A percentile compares a stretch with the other conserved stretches of the same genome.
These are phyloP conservation scores for Talaromyces ruber DNA, from an alignment of 495 filamentous ascomycete genomes.

Conservation along the genomic window DNA sequence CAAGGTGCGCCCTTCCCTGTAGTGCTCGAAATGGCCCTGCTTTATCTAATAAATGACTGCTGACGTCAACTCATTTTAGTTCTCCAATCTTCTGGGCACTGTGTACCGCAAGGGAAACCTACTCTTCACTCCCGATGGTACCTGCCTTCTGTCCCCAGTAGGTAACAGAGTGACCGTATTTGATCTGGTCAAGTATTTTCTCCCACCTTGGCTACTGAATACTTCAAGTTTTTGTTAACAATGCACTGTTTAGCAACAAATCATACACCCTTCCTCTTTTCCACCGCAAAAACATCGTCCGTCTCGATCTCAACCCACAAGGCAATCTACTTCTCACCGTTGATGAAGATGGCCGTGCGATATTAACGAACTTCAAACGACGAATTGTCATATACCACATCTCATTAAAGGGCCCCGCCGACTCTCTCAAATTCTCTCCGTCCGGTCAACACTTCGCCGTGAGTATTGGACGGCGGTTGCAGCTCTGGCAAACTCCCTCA, in stretches of 20 bases:
- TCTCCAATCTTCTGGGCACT: constrained; percentile 91
- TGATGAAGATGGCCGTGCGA: constrained; percentile 89
- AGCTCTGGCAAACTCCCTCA: constrained; percentile 92
- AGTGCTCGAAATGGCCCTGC: too few species aligned
- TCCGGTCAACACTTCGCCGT: constrained; percentile 86
- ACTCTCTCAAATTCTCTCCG: constrained; percentile 84
- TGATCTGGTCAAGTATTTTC: constrained; percentile 78
- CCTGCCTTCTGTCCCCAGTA: constrained; percentile 90
- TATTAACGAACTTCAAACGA: constrained; percentile 80
- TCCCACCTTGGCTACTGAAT: too few species aligned
- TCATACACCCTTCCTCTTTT: constrained; percentile 91
- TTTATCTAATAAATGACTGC: background rate
- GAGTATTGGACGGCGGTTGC: constrained; percentile 71
- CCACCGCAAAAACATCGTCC: constrained; percentile 85
- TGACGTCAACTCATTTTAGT: constrained; percentile 37
- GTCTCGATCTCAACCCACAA: constrained; percentile 76
- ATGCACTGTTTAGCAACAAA: constrained; percentile 59
- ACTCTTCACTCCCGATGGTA: constrained; percentile 93
- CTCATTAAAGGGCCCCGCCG: constrained; percentile 76
- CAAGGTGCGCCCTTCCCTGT: constrained; percentile 45
- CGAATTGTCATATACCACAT: constrained; percentile 86
- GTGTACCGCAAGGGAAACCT: constrained; percentile 97
- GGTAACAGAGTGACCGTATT: constrained; percentile 95
- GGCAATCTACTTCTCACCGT: constrained; percentile 87
- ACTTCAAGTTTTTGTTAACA: too few species aligned